Evolutionary conservation across 2,329 filamentous ascomycete genomes (phyloP).

Genomic region (Fragosphaeria purpurea): DNA sequence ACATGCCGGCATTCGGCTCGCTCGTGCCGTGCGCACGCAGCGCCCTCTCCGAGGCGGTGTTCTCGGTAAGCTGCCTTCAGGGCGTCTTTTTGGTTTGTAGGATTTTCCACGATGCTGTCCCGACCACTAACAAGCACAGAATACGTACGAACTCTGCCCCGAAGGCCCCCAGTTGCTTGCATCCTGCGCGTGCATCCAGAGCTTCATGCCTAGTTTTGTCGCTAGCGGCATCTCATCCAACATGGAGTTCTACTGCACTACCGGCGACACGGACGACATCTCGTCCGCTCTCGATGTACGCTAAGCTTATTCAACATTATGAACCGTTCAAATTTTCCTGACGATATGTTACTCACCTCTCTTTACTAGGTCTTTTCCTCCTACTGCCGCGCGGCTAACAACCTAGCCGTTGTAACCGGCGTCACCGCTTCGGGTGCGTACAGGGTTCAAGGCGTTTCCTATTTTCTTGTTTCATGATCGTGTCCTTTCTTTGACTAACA

Average conservation of each 20-base stretch:
- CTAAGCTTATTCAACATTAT: background rate
- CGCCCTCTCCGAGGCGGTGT: constrained; percentile 32
- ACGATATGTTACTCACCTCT: no score
- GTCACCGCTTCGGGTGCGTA: constrained; percentile 26
- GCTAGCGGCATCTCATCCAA: constrained; percentile 33
- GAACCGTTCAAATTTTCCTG: no score
- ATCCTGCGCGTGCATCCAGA: constrained; percentile 43
- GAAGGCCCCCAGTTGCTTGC: constrained; percentile 38
- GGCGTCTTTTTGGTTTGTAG: no score
- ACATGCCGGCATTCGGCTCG: constrained; percentile 34
- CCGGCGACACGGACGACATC: constrained; percentile 33
- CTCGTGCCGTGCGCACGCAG: constrained; percentile 35
- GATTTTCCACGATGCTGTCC: no score
- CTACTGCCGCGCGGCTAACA: constrained; percentile 41
- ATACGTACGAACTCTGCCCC: constrained; percentile 32
- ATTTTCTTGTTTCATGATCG: no score
- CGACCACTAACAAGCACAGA: constrained; percentile 15
- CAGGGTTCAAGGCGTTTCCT: no score
- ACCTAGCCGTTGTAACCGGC: constrained; percentile 27
- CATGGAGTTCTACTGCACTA: constrained; percentile 34
- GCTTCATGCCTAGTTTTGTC: constrained; percentile 32
- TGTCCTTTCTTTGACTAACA: no score
- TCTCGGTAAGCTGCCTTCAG: constrained; percentile 21
- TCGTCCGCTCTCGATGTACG: constrained; percentile 31
- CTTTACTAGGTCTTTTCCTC: constrained; percentile 26